Conservation (phyloP, 306 rosid species). For the Senna tora region DNA sequence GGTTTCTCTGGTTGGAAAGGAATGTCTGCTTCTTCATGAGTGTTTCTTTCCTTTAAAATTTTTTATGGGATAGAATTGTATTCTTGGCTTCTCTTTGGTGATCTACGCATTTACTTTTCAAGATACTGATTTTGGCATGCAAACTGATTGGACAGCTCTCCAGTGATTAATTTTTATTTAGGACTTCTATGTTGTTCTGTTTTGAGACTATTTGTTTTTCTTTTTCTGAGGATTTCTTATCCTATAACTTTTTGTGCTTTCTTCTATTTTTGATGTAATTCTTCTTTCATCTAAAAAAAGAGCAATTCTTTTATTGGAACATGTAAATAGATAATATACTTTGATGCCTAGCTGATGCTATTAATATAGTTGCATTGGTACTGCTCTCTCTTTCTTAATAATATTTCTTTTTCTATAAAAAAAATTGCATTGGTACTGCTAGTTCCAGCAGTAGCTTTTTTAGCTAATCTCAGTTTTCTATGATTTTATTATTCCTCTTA, state of each 20-base stretch:
- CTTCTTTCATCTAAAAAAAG: not conserved
- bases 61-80: not conserved
- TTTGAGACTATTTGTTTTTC: not conserved
- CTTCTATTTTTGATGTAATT: not conserved
- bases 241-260: not conserved
- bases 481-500: not conserved
- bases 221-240: not conserved
- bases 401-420: too few species aligned
- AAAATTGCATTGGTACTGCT: not conserved
- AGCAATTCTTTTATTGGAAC: not conserved
- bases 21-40: not conserved
- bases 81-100: not conserved
- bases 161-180: not conserved
- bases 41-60: not conserved
- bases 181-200: not conserved
- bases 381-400: too few species aligned
- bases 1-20: not conserved
- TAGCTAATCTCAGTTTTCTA: constrained; percentile 33
- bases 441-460: constrained; percentile 23
- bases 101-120: not conserved
- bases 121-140: not conserved
- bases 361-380: not conserved
- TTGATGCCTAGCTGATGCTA: constrained; percentile 2
- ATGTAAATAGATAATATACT: not conserved
- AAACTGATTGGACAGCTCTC: not conserved